Percentiles rank a stretch among this genome's conserved stretches.
phyloP scores from a whole-genome alignment of 1,284 basidiomycete genomes.

The Prillingera fragicola region DNA sequence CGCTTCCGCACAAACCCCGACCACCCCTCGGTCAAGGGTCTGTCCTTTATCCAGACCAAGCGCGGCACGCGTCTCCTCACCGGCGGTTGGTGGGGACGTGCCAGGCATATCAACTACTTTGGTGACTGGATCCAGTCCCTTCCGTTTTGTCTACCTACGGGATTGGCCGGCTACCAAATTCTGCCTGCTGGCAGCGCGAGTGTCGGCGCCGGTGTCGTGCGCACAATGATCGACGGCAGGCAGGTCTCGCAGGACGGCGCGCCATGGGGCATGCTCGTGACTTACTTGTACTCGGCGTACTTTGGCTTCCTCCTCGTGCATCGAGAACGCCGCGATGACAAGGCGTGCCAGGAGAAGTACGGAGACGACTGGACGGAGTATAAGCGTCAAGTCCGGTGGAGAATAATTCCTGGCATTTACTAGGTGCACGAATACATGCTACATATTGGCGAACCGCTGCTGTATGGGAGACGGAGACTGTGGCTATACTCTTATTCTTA shows the following conservation, averaged over 20 bases:
- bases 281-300: constrained; percentile 9
- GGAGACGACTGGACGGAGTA: constrained; percentile 7
- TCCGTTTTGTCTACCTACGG: constrained; percentile 6
- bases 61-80: constrained; percentile 7
- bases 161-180: constrained; percentile 1
- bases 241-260: constrained; percentile 2
- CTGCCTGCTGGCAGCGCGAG: not conserved
- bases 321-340: constrained; percentile 8
- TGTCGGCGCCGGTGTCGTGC: not conserved
- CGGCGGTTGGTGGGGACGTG: constrained; percentile 6
- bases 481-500: no score
- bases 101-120: constrained; percentile 11
- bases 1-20: constrained; percentile 5
- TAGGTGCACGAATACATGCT: no score
- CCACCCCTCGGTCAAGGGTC: constrained; percentile 3
- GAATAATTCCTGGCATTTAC: constrained; percentile 7
- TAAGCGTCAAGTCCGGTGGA: constrained; percentile 2
- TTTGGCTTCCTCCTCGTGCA: constrained; percentile 6
- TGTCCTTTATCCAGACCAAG: constrained; percentile 7
- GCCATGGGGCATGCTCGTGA: constrained; percentile 9
- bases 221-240: constrained; percentile 4
- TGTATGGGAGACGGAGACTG: no score
- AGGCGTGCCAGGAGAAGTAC: constrained; percentile 7
- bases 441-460: no score
- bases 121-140: constrained; percentile 9